Evolutionary conservation across 345 rosid genomes (phyloP).

Genomic region (Eucalyptus cloeziana): DNA sequence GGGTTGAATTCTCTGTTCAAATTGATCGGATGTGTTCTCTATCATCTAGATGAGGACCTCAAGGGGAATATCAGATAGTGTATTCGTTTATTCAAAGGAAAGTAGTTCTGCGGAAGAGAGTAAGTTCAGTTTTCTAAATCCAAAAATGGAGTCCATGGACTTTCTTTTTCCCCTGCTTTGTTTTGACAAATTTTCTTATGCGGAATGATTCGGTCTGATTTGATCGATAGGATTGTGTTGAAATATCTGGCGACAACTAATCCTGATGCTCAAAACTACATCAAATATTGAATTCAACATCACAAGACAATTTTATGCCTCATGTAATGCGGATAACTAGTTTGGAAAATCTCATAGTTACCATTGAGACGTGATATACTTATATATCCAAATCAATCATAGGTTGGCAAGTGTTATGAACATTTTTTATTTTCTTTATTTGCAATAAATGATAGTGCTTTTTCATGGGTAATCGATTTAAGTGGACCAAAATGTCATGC

Average conservation of each 20-base stretch:
- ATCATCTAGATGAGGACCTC: not conserved
- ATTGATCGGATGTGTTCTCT: not conserved
- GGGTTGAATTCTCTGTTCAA: not conserved
- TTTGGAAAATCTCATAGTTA: not conserved
- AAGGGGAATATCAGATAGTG: not conserved
- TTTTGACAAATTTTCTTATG: not conserved
- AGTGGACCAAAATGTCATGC: not conserved
- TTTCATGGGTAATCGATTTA: not conserved
- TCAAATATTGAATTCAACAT: not conserved
- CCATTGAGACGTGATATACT: not conserved
- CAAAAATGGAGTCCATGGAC: not conserved
- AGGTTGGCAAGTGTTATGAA: not conserved
- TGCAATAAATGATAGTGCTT: accelerated
- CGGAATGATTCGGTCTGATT: not conserved
- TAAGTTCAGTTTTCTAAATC: not conserved
- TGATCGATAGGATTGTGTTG: not conserved
- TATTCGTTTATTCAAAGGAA: not conserved
- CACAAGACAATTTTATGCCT: not conserved
- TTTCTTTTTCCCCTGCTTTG: not conserved
- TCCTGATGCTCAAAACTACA: not conserved
- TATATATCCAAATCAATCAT: not conserved
- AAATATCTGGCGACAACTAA: not conserved
- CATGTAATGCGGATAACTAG: not conserved
- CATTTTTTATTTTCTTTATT: not conserved
- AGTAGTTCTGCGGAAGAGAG: not conserved